phyloP scores from a whole-genome alignment of 2,329 filamentous ascomycete genomes.

The Venturia oleaginea region DNA sequence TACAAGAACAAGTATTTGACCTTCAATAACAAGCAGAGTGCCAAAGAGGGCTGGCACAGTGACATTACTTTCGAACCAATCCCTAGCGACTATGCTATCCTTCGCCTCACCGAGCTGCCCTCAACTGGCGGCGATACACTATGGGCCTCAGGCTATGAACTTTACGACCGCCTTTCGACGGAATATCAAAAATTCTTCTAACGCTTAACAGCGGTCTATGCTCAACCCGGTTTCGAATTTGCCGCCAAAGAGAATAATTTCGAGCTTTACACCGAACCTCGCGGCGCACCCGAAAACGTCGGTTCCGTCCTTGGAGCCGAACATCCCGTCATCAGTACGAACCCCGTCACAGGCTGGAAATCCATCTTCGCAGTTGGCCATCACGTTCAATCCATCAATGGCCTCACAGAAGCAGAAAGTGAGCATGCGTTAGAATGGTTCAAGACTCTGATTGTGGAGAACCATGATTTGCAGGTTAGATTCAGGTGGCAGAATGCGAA shows the following conservation, averaged over 20 bases:
- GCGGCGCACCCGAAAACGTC: conserved; percentile 47
- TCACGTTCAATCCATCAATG: conserved; percentile 35
- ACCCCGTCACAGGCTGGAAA: conserved; percentile 57
- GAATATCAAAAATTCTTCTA: conserved; percentile 43
- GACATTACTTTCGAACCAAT: conserved; percentile 58
- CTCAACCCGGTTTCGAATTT: conserved; percentile 33
- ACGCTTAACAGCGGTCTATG: conserved; percentile 36
- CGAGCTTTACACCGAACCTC: conserved; percentile 37
- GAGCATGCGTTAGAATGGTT: conserved; percentile 36
- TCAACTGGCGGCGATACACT: conserved; percentile 37
- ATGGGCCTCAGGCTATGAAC: conserved; percentile 31
- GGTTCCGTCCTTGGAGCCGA: conserved; percentile 41
- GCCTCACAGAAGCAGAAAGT: conserved; percentile 34
- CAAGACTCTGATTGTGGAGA: conserved; percentile 33
- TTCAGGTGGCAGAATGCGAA: conserved; percentile 42
- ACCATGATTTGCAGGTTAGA: conserved; percentile 43
- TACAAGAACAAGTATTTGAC: too few relatives aligned
- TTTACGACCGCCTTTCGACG: conserved; percentile 41
- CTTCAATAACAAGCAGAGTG: too few relatives aligned
- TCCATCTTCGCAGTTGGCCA: conserved; percentile 41
- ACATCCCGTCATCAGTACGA: conserved; percentile 51
- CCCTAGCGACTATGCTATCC: conserved; percentile 53
- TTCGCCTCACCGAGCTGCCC: conserved; percentile 50
- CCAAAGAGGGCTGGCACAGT: conserved; percentile 44
- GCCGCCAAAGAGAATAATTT: conserved; percentile 33